These are phyloP conservation scores for Austroboletus festivus DNA, from an alignment of 768 basidiomycete species.

Conservation along the genomic window DNA sequence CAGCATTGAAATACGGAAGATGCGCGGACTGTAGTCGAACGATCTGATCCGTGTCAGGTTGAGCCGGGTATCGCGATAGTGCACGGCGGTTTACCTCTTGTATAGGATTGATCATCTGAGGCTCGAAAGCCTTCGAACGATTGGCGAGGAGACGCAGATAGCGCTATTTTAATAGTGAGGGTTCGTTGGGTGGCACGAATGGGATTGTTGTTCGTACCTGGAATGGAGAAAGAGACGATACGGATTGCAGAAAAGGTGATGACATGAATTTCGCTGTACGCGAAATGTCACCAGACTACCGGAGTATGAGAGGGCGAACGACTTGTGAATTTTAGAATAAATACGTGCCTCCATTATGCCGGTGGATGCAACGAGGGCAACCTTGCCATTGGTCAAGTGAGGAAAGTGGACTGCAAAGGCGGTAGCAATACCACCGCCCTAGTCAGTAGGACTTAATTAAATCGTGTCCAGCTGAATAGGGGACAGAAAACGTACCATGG, in stretches of 20 bases:
- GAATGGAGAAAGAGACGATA: constrained; percentile 60
- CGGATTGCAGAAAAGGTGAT: constrained; percentile 64
- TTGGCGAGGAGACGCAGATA: constrained; percentile 53
- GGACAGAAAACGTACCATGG: constrained; percentile 53
- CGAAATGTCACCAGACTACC: constrained; percentile 61
- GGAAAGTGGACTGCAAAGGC: constrained; percentile 73
- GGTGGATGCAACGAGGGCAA: constrained; percentile 65
- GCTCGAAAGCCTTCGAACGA: constrained; percentile 20
- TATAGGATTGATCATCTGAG: constrained; percentile 32
- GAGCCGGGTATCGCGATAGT: not conserved
- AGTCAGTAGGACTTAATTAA: too few species aligned
- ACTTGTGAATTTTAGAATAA: not conserved
- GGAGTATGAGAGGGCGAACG: not conserved
- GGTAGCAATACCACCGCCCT: constrained; percentile 75
- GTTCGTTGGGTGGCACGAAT: not conserved
- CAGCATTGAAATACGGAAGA: constrained; percentile 69
- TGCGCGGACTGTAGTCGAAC: constrained; percentile 78
- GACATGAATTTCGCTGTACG: constrained; percentile 78
- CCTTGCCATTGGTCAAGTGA: constrained; percentile 59
- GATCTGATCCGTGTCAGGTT: constrained; percentile 45
- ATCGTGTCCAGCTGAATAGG: not conserved
- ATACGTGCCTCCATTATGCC: constrained; percentile 61
- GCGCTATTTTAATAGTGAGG: constrained; percentile 32
- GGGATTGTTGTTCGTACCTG: constrained; percentile 40
- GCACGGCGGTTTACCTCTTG: constrained; percentile 36